A percentile compares a stretch with the other conserved stretches of the same genome.
phyloP scores from a whole-genome alignment of 257 asterid species.

The Solanum pinnatisectum region DNA sequence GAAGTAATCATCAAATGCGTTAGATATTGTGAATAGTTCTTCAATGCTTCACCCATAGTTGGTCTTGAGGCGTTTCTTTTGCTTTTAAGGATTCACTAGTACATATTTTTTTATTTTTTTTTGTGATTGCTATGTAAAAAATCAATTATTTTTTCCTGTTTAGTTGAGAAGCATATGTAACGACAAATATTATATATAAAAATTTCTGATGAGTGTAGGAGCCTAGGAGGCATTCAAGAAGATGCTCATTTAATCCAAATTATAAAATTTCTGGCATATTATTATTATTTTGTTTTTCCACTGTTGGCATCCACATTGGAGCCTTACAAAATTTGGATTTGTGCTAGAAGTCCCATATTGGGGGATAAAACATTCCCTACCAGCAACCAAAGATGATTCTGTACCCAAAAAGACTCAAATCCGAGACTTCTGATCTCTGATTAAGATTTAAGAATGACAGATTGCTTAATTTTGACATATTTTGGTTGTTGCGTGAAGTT shows the following conservation, averaged over 20 bases:
- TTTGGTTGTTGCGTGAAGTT: background rate
- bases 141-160: background rate
- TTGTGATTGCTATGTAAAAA: background rate
- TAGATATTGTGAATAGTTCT: background rate
- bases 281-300: too few relatives aligned
- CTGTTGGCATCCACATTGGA: too few relatives aligned
- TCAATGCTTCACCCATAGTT: background rate
- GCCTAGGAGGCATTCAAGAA: too few relatives aligned
- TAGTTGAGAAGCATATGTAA: background rate
- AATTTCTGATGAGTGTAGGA: background rate
- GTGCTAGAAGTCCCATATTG: background rate
- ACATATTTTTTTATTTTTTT: background rate
- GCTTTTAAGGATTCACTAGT: background rate
- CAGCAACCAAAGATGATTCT: rapidly evolving
- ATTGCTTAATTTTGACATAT: background rate
- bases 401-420: too few relatives aligned
- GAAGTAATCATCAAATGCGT: background rate
- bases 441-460: too few relatives aligned
- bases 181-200: background rate
- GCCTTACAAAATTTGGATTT: background rate
- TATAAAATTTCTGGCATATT: background rate
- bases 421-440: too few relatives aligned
- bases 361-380: too few relatives aligned
- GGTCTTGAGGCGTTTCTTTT: background rate
- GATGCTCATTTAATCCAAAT: background rate